A percentile compares a stretch with the other conserved stretches of the same genome.
Evolutionary conservation across 2,329 filamentous ascomycete species (phyloP).

Genomic region (Botrytis elliptica): DNA sequence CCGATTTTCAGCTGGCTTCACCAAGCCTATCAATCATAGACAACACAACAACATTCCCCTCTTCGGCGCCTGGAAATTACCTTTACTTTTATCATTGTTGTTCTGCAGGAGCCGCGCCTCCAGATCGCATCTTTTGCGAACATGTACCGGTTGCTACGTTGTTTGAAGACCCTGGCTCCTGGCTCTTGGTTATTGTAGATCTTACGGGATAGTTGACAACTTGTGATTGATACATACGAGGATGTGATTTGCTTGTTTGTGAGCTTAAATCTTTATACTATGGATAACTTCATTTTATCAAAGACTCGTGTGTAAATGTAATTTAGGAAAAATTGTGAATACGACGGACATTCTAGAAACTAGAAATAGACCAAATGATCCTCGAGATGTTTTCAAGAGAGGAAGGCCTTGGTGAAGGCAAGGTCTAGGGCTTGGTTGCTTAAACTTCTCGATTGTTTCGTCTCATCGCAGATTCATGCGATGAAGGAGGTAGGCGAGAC

Average conservation of each 20-base stretch:
- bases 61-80: neutral
- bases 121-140: neutral
- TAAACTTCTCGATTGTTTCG: neutral
- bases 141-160: slow-evolving; percentile 7
- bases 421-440: neutral
- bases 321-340: neutral
- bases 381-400: neutral
- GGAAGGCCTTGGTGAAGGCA: neutral
- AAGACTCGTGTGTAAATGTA: neutral
- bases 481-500: slow-evolving; percentile 9
- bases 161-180: neutral
- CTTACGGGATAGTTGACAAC: neutral
- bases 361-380: neutral
- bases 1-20: neutral
- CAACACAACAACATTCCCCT: neutral
- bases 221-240: slow-evolving; percentile 6
- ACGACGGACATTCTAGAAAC: neutral
- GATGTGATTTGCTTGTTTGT: neutral
- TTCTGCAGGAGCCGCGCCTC: neutral
- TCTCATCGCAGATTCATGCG: neutral
- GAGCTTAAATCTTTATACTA: slow-evolving; percentile 10
- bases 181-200: neutral
- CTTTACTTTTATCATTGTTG: neutral
- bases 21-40: neutral
- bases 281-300: neutral